phyloP scores from a whole-genome alignment of 2,329 filamentous ascomycete genomes.

The Colletotrichum destructivum region DNA sequence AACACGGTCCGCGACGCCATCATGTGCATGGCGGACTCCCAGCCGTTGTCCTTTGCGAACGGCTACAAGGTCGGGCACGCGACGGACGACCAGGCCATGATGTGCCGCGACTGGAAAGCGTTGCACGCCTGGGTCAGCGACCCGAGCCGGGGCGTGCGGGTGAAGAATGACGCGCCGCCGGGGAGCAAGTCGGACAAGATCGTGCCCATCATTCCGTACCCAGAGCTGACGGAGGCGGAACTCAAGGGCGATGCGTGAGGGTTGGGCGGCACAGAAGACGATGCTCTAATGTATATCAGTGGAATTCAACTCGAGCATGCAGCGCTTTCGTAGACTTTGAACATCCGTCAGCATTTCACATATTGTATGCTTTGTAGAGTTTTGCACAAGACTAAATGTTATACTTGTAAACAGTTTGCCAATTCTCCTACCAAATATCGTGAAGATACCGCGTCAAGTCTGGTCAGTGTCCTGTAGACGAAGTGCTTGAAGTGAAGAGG shows the following conservation, averaged over 20 bases:
- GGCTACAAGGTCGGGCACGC: conserved; percentile 1
- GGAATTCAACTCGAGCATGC: not conserved
- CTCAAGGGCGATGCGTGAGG: not conserved
- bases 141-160: not conserved
- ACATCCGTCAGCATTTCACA: no score
- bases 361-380: no score
- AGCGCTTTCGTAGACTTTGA: not conserved
- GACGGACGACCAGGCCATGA: conserved; percentile 1
- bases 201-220: not conserved
- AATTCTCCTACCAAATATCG: no score
- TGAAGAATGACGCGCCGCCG: not conserved
- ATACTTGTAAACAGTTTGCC: no score
- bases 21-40: conserved; percentile 2
- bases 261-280: not conserved
- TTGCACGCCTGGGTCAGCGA: not conserved
- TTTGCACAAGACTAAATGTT: no score
- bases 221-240: not conserved
- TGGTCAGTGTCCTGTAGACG: no score
- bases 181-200: not conserved
- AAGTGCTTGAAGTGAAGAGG: no score
- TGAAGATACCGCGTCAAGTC: no score
- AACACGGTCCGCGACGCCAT: conserved; percentile 1
- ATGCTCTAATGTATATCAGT: not conserved
- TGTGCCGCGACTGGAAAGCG: not conserved
- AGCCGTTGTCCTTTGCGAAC: not conserved